Evolutionary conservation across 441 rosid species (phyloP).

Genomic region (Bocquillonia castaneifolia): DNA sequence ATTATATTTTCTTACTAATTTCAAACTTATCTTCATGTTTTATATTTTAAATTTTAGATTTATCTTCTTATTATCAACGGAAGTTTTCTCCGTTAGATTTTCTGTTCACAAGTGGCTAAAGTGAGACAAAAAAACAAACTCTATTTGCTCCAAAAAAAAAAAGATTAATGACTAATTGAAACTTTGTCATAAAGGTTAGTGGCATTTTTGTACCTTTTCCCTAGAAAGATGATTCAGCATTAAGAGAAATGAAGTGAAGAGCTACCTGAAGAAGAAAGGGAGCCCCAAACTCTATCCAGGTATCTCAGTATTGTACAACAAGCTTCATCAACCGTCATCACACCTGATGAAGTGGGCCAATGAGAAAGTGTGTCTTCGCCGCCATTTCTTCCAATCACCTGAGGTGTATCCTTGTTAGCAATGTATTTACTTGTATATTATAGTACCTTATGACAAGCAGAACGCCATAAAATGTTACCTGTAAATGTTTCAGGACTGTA

Average conservation of each 20-base stretch:
- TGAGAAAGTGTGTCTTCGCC: slow-evolving; percentile 98
- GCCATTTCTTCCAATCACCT: slow-evolving; percentile 83
- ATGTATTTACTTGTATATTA: slow-evolving; percentile 13
- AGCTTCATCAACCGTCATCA: slow-evolving; percentile 78
- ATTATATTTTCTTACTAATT: too few relatives aligned
- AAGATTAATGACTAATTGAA: too few relatives aligned
- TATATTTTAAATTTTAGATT: too few relatives aligned
- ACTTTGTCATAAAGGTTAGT: too few relatives aligned
- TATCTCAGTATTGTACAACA: slow-evolving; percentile 77
- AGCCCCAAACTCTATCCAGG: slow-evolving; percentile 77
- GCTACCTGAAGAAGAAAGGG: slow-evolving; percentile 86
- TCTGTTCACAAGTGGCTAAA: too few relatives aligned
- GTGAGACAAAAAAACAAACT: too few relatives aligned
- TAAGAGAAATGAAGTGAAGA: slow-evolving; percentile 16
- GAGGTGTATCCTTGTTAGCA: slow-evolving; percentile 28
- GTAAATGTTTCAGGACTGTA: slow-evolving; percentile 77
- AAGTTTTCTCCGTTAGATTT: too few relatives aligned
- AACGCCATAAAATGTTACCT: slow-evolving; percentile 41
- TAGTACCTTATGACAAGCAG: slow-evolving; percentile 16
- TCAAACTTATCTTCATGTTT: too few relatives aligned
- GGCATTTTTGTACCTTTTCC: too few relatives aligned
- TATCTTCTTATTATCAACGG: too few relatives aligned
- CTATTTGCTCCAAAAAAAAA: too few relatives aligned
- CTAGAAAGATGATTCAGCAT: background rate
- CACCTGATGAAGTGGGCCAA: slow-evolving; percentile 80